Percentiles rank a stretch among this genome's conserved stretches.
phyloP scores from a whole-genome alignment of 2,329 filamentous ascomycete species.

The Alternaria dauci region DNA sequence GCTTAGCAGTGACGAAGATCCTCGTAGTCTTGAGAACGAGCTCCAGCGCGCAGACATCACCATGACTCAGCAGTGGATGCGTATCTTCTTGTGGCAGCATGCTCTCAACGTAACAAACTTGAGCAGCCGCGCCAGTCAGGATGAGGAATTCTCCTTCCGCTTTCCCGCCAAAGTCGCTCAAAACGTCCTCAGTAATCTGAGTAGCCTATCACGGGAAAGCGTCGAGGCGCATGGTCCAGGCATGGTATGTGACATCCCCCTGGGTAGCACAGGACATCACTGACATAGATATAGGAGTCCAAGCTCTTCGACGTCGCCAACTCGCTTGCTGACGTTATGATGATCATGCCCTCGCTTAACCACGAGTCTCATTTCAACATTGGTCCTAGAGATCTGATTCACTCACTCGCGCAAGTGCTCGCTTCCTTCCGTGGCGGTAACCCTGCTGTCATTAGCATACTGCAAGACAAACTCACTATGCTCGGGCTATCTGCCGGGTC shows the following conservation, averaged over 20 bases:
- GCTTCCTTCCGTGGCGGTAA: slow-evolving; percentile 46
- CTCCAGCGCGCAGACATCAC: slow-evolving; percentile 49
- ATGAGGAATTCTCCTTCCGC: slow-evolving; percentile 48
- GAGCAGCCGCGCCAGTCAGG: slow-evolving; percentile 34
- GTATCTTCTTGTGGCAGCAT: slow-evolving; percentile 49
- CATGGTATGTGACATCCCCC: slow-evolving; percentile 36
- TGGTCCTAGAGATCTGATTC: slow-evolving; percentile 46
- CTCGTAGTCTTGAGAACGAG: slow-evolving; percentile 44
- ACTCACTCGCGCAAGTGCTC: slow-evolving; percentile 42
- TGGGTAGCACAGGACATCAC: neutral
- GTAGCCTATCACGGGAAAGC: slow-evolving; percentile 42
- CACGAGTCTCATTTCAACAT: slow-evolving; percentile 42
- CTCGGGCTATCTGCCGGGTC: slow-evolving; percentile 40
- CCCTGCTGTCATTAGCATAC: slow-evolving; percentile 44
- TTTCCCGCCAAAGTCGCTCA: slow-evolving; percentile 48
- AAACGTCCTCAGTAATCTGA: slow-evolving; percentile 42
- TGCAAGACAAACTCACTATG: slow-evolving; percentile 43
- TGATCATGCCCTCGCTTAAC: slow-evolving; percentile 46
- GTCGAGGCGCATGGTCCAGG: slow-evolving; percentile 48
- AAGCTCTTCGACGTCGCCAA: slow-evolving; percentile 49
- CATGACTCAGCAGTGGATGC: slow-evolving; percentile 52
- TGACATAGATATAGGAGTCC: slow-evolving; percentile 34
- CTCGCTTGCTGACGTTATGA: slow-evolving; percentile 49
- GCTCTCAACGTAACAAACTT: slow-evolving; percentile 47
- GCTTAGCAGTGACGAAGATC: slow-evolving; percentile 40